Evolutionary conservation across 2,329 filamentous ascomycete genomes (phyloP), one percentile per base, ranked within the genome.

Genomic region (Exophiala sp.): DNA sequence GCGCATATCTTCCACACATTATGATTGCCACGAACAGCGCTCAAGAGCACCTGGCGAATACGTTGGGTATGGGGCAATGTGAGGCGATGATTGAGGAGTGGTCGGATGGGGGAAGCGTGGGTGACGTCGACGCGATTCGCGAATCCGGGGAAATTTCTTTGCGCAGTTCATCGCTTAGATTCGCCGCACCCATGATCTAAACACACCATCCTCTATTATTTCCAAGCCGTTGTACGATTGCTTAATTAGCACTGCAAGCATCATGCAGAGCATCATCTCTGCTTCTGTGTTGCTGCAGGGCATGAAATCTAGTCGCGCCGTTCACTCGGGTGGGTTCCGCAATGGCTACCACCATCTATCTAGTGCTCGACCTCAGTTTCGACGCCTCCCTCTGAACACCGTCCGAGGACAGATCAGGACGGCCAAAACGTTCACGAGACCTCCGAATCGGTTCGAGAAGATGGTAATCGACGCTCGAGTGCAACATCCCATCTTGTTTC

Each of bases 1-100:
- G 68, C 18, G 78, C 82, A 66, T 88, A 88, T 55, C 85, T 77
- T 14, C 85, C 85, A 67, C 85, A 88, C 85, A 88, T 88, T 7
- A 43, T 68, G 52, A n/a, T 39, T 39, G 20, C 11, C n/a, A 18
- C 6, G 12, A 12, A 24, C 14, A 29, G 7, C 24, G 24, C 24
- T 29, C 7, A 5, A 29, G 7, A 29, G 24, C 24, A 3, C 24
- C 24, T 29, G 24, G 24, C 24, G 7, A 29, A 29, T 29, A 29
- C 24, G 24, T 29, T 29, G 24, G 24, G 24, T 29, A 29, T 29
- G 24, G 24, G 24, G 24, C 24, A 8, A 29, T 5, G 24, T 29
- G 5, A 29, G 24, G 7, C 24, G 24, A 5, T 29, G 24, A 8
- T 8, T 29, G 24, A 29, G 7, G 24, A 29, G 24, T 29, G 7